Percentiles rank a stretch among this genome's conserved stretches.
Conservation (phyloP, 179 eudicot genomes). For the Silene vulgaris region DNA sequence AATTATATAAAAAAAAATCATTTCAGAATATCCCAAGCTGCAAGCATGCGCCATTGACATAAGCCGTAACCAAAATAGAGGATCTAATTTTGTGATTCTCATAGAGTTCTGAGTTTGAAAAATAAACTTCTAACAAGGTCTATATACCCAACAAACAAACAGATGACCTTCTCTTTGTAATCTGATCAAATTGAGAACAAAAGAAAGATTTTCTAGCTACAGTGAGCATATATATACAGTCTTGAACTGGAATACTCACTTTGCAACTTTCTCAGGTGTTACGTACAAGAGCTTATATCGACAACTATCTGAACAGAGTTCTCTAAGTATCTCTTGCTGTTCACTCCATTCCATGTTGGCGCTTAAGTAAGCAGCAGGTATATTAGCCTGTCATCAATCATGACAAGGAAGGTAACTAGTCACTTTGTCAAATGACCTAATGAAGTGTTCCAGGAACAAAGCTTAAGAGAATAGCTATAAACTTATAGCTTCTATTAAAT, state of each 20-base stretch:
- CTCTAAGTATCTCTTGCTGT: constrained; percentile 89
- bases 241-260: constrained; percentile 45
- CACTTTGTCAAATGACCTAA: constrained; percentile 9
- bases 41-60: constrained; percentile 1
- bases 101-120: neutral
- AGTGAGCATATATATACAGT: constrained; percentile 9
- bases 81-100: constrained; percentile 8
- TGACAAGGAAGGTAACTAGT: constrained; percentile 11
- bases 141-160: constrained; percentile 9
- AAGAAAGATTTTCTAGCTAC: constrained; percentile 13
- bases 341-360: constrained; percentile 96
- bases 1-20: neutral
- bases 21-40: neutral
- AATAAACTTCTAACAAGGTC: constrained; percentile 7
- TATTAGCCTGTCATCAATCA: constrained; percentile 60
- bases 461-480: constrained; percentile 1
- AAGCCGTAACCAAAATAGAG: neutral
- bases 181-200: constrained; percentile 13
- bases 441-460: constrained; percentile 4
- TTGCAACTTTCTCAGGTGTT: constrained; percentile 97
- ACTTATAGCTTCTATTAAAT: neutral
- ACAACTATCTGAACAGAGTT: constrained; percentile 55
- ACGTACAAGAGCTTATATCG: constrained; percentile 84
- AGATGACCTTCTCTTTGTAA: neutral
- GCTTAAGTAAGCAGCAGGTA: constrained; percentile 90